Percentiles rank a stretch among this genome's conserved stretches.
Evolutionary conservation across 192 early-diverging fungal genomes (phyloP).

Genomic region (Chytriomyces sp.): DNA sequence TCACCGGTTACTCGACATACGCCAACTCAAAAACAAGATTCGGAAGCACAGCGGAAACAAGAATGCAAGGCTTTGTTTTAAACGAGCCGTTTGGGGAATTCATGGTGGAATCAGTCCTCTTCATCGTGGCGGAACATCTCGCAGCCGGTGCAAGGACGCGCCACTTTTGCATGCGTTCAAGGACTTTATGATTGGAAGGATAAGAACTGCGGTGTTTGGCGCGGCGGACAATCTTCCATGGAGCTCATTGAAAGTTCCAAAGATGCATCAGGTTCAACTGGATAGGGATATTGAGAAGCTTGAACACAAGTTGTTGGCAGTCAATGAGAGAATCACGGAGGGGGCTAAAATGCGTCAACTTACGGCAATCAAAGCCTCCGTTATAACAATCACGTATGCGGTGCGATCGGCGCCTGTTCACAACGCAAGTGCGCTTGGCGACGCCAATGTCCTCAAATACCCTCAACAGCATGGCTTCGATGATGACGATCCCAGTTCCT

Average conservation of each 20-base stretch:
- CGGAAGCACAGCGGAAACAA: not conserved
- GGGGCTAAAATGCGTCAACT: not conserved
- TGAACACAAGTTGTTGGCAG: not conserved
- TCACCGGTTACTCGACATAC: constrained; percentile 24
- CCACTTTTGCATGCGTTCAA: constrained; percentile 23
- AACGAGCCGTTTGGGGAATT: constrained; percentile 17
- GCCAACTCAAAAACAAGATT: not conserved
- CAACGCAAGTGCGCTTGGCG: too few relatives aligned
- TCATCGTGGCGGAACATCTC: not conserved
- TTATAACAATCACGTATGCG: constrained; percentile 13
- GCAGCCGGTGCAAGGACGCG: not conserved
- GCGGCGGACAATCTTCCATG: not conserved
- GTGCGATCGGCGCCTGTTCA: not conserved
- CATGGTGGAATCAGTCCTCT: constrained; percentile 31
- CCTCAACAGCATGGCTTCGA: too few relatives aligned
- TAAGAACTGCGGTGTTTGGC: not conserved
- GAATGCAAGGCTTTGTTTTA: constrained; percentile 5
- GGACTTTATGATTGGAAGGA: constrained; percentile 23
- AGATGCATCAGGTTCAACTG: not conserved
- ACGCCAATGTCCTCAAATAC: too few relatives aligned
- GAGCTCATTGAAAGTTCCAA: not conserved
- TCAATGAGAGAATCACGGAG: not conserved
- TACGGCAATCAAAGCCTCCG: not conserved
- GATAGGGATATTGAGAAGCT: not conserved
- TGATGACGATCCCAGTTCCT: too few relatives aligned